A percentile compares a stretch with the other conserved stretches of the same genome.
Conservation (phyloP, 768 basidiomycete species). For the Paxillus ammoniavirescens region DNA sequence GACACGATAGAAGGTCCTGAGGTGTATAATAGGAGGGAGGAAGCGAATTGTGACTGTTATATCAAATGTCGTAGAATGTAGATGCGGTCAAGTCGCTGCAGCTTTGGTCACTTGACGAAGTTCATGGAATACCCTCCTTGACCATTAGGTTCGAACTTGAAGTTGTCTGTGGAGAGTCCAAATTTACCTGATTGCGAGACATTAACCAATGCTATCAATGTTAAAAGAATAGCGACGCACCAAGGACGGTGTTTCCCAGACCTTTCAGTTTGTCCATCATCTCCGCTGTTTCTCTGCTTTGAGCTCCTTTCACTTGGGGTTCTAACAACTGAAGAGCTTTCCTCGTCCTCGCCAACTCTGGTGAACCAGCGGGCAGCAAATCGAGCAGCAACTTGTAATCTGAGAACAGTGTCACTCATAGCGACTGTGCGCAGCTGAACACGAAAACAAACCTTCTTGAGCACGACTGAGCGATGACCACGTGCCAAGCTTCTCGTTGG, state of each 20-base stretch:
- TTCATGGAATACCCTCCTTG: conserved; percentile 96
- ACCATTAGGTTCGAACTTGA: conserved; percentile 92
- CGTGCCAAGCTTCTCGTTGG: conserved; percentile 75
- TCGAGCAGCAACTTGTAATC: conserved; percentile 77
- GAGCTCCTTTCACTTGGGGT: conserved; percentile 68
- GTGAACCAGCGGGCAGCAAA: conserved; percentile 56
- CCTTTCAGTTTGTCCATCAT: conserved; percentile 93
- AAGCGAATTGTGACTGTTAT: no score
- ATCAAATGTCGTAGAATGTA: not conserved
- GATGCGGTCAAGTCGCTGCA: not conserved
- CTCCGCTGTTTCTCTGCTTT: conserved; percentile 85
- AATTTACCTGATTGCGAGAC: conserved; percentile 65
- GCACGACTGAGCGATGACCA: conserved; percentile 84
- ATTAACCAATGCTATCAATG: not conserved
- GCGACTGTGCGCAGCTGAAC: not conserved
- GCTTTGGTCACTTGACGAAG: conserved; percentile 52
- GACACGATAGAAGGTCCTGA: not conserved
- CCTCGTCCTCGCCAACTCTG: conserved; percentile 47
- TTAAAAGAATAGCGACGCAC: conserved; percentile 37
- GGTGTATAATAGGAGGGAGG: not conserved
- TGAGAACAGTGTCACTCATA: conserved; percentile 29
- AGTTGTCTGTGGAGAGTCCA: conserved; percentile 93
- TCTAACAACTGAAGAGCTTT: conserved; percentile 55
- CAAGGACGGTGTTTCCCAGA: conserved; percentile 86
- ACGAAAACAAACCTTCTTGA: conserved; percentile 65